These are phyloP conservation scores for Phytophthora crassamura DNA, from an alignment of 352 stramenopile genomes.

Conservation along the genomic window DNA sequence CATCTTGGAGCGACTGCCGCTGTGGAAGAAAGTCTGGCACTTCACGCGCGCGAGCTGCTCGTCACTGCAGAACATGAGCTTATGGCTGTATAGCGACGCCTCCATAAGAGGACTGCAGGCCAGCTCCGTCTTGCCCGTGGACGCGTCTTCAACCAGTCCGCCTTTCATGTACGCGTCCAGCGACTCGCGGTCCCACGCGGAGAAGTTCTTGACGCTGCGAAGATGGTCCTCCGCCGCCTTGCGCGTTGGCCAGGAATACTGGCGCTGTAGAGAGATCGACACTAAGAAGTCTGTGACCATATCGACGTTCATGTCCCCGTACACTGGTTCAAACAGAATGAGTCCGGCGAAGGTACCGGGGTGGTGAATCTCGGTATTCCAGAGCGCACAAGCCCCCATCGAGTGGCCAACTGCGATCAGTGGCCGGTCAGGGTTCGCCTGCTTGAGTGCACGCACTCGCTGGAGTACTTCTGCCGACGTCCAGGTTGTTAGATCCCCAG, in stretches of 20 bases:
- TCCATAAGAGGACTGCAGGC: slow-evolving; percentile 46
- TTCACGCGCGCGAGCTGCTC: slow-evolving; percentile 25
- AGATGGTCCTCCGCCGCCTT: slow-evolving; percentile 37
- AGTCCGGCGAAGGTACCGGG: slow-evolving; percentile 44
- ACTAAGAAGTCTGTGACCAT: slow-evolving; percentile 31
- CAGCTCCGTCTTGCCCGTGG: slow-evolving; percentile 19
- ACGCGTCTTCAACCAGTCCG: slow-evolving; percentile 16
- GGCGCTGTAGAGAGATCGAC: slow-evolving; percentile 27
- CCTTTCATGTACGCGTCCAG: slow-evolving; percentile 34
- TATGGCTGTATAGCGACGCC: slow-evolving; percentile 35
- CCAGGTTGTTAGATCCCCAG: slow-evolving; percentile 28
- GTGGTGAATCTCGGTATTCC: slow-evolving; percentile 32
- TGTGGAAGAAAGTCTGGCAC: slow-evolving; percentile 27
- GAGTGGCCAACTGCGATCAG: slow-evolving; percentile 51
- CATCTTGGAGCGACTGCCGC: slow-evolving; percentile 27
- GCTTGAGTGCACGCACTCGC: slow-evolving; percentile 23
- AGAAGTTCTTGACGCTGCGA: slow-evolving; percentile 29
- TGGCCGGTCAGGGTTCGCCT: slow-evolving; percentile 12
- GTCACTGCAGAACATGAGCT: slow-evolving; percentile 30
- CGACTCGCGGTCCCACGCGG: slow-evolving; percentile 35
- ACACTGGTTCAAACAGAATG: slow-evolving; percentile 47
- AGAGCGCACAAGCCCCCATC: slow-evolving; percentile 42
- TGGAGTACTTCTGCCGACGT: slow-evolving; percentile 16
- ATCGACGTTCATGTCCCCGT: slow-evolving; percentile 20
- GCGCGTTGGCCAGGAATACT: slow-evolving; percentile 20